Evolutionary conservation across 345 rosid species (phyloP), one percentile per base, ranked within the genome.

Genomic region (Arabidopsis arenosa): DNA sequence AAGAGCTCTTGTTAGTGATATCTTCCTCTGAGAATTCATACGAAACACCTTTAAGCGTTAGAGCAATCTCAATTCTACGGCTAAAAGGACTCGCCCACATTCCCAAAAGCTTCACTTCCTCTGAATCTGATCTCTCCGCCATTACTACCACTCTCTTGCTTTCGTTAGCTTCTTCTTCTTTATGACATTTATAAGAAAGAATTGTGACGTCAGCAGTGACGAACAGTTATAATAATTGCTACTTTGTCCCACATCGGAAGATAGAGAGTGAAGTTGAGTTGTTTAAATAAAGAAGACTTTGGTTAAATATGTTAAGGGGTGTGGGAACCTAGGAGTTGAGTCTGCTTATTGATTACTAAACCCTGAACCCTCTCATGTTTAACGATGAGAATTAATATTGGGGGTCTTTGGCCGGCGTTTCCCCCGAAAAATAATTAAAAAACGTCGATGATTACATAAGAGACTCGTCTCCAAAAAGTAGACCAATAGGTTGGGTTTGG

Each of bases 41-140:
- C 0, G 66, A 56, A 15, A 83, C 28, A 2, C 86, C 83, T 81
- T 84, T 84, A 15, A 80, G 30, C 13, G 72, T 79, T 35, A 82
- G 65, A 33, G 85, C 85, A 1, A 82, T 63, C 57, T 82, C 81
- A 0, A 82, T 51, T 37, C 83, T 75, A 23, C 70, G 61, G 21
- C 84, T 80, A 5, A 44, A 80, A 32, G 82, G 81, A 35, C 85
- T 78, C 1, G 63, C 58, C 87, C 83, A 80, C 1, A 13, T 43
- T 0, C 87, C 84, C 11, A 77, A 18, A 2, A 84, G 73, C 79
- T 80, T 80, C 71, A 84, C 81, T 77, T 84, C 82, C 41, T 80
- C 75, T 67, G 71, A 70, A 35, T 80, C 73, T 67, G 71, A 70
- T 36, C 4, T 54, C 63, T 69, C 74, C 0, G 44, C 44, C 74